Base-by-base conservation (phyloP, 2,329 filamentous ascomycete species). In the Aspergillus felis region DNA sequence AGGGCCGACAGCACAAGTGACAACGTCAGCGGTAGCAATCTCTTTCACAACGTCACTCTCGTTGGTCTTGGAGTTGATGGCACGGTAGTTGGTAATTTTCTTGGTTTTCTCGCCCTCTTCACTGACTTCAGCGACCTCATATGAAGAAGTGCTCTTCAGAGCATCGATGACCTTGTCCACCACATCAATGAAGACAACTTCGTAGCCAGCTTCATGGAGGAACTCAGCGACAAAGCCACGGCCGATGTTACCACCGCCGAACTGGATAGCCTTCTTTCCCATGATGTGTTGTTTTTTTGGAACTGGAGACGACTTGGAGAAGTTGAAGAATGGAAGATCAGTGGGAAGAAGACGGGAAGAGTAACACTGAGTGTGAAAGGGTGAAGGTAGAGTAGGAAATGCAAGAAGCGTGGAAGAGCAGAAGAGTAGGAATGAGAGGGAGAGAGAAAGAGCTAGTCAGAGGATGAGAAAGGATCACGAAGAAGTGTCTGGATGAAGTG, bases 101-200 rank as follows among this genome's bases (percentile, higher is more conserved):
- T 90, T 92, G 69, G 86, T 86, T 56, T 83, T 84, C 69, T 92
- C 92, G 66, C 90, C 92, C 59, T 95, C 89, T 51, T 86, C 83
- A 64, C 92, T 92, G 67, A 97, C 91, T 79, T 97, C 92, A 59
- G 93, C 95, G 73, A 99, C 93, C 63, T 88, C 87, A 84, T 97
- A 99, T 14, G 86, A 89, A 56, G 86, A 82, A 51, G 85, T 83
- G 22, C 82, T 78, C 73, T 97, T 91, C 66, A 99, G 84, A 54
- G 83, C 78, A 68, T 93, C 82, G 74, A 97, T 94, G 61, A 97
- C 81, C 60, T 78, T 79, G 73, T 93, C 91, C 78, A 92, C 87
- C 65, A 99, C 92, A 81, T 99, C 94, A 67, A 95, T 88, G 71
- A 99, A 97, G 79, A 97, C 83, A 69, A 99, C 93, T 72, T 97